phyloP scores from a whole-genome alignment of 306 rosid species.

The Trifolium repens region DNA sequence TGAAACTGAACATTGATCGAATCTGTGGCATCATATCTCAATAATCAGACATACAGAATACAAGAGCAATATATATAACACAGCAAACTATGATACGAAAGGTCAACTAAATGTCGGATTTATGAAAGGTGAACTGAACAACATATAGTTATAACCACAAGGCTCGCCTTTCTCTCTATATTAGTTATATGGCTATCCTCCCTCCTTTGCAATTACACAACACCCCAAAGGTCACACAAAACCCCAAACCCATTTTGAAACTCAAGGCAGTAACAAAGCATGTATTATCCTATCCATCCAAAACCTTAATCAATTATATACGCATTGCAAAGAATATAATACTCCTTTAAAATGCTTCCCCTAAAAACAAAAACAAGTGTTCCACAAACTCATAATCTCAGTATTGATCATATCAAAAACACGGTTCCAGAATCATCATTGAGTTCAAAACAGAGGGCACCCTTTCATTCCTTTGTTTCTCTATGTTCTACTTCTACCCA shows the following conservation, averaged over 20 bases:
- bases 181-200: constrained; percentile 35
- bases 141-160: constrained; percentile 34
- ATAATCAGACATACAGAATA: constrained; percentile 37
- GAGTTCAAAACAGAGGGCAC: neutral
- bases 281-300: constrained; percentile 27
- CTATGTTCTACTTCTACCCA: constrained; percentile 1
- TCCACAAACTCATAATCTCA: constrained; percentile 2
- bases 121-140: constrained; percentile 4
- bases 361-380: neutral
- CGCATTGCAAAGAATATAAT: neutral
- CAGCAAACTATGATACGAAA: constrained; percentile 1
- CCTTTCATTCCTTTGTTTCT: neutral
- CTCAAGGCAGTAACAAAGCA: constrained; percentile 18
- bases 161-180: constrained; percentile 37
- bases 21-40: constrained; percentile 56
- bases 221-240: constrained; percentile 10
- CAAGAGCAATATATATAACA: constrained; percentile 22
- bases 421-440: constrained; percentile 7
- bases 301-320: constrained; percentile 7
- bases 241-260: constrained; percentile 32
- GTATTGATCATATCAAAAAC: neutral
- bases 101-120: constrained; percentile 12
- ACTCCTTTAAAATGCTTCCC: constrained; percentile 6
- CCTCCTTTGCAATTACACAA: constrained; percentile 16
- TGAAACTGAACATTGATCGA: constrained; percentile 78